phyloP scores from a whole-genome alignment of 2,329 filamentous ascomycete genomes.

The Westerdykella sp. region DNA sequence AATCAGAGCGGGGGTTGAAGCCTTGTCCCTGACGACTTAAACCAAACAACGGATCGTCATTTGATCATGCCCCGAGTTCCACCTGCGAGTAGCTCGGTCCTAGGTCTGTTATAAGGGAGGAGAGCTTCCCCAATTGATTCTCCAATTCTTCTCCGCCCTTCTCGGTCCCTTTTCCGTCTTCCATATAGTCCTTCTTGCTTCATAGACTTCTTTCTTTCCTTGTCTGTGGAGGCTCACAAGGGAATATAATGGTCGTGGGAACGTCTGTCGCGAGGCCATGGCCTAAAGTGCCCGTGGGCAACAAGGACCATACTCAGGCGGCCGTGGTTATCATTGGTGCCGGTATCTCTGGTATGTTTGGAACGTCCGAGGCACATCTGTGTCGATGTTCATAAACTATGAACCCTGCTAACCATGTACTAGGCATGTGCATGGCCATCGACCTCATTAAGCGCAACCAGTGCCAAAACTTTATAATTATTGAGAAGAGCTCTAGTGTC shows the following conservation, averaged over 20 bases:
- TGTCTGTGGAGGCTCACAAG: slow-evolving; percentile 24
- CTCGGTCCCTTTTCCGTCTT: too few species aligned
- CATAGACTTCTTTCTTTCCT: background rate
- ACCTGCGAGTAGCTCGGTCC: too few species aligned
- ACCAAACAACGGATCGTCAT: too few species aligned
- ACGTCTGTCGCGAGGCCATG: slow-evolving; percentile 25
- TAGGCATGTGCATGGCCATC: slow-evolving; percentile 52
- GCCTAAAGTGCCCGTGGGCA: slow-evolving; percentile 43
- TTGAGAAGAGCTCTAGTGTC: slow-evolving; percentile 50
- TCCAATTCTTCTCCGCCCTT: too few species aligned
- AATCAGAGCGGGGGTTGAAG: too few species aligned
- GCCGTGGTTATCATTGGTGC: slow-evolving; percentile 54
- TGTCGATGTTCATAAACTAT: background rate
- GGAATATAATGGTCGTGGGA: too few species aligned
- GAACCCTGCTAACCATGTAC: slow-evolving; percentile 9
- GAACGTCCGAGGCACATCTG: slow-evolving; percentile 2
- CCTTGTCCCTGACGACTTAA: too few species aligned
- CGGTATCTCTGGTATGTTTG: slow-evolving; percentile 44
- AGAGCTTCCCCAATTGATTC: too few species aligned
- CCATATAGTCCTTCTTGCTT: too few species aligned
- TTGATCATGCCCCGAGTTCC: too few species aligned
- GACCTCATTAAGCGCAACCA: slow-evolving; percentile 49
- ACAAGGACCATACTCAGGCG: slow-evolving; percentile 47
- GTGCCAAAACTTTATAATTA: slow-evolving; percentile 51
- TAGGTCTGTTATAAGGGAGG: too few species aligned